phyloP scores from a whole-genome alignment of 768 basidiomycete genomes.

The Boletus speciosus region DNA sequence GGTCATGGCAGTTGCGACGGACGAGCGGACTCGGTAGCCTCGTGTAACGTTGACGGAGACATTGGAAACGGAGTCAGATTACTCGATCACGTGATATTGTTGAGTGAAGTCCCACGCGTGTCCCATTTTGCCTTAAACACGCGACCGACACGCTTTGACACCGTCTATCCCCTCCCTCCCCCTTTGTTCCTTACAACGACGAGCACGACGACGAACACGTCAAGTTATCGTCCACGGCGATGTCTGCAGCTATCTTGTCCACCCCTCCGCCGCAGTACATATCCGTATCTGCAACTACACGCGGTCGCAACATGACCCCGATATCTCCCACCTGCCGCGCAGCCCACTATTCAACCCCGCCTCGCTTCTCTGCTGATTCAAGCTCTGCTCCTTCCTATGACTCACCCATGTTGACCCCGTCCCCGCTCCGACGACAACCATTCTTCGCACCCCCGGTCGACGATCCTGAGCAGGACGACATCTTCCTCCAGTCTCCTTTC shows the following conservation, averaged over 20 bases:
- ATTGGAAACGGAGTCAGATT: slow-evolving; percentile 21
- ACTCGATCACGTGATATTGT: slow-evolving; percentile 34
- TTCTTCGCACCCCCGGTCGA: slow-evolving; percentile 35
- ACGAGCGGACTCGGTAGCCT: slow-evolving; percentile 23
- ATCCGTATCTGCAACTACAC: slow-evolving; percentile 31
- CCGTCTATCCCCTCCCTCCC: slow-evolving; percentile 3
- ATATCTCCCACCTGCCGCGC: slow-evolving; percentile 33
- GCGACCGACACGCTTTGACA: slow-evolving; percentile 14
- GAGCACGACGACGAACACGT: slow-evolving; percentile 20
- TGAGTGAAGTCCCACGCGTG: slow-evolving; percentile 33
- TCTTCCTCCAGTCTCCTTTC: slow-evolving; percentile 54
- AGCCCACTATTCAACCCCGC: slow-evolving; percentile 34
- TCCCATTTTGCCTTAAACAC: slow-evolving; percentile 28
- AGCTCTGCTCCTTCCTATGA: slow-evolving; percentile 38
- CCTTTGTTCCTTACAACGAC: slow-evolving; percentile 21
- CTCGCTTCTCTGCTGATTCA: slow-evolving; percentile 22
- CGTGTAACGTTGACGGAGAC: slow-evolving; percentile 33
- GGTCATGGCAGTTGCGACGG: background rate
- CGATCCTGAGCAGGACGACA: slow-evolving; percentile 42
- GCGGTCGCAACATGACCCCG: slow-evolving; percentile 31
- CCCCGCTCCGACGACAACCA: slow-evolving; percentile 50
- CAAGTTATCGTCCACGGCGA: slow-evolving; percentile 18
- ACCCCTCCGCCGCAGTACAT: slow-evolving; percentile 35
- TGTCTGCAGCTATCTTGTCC: slow-evolving; percentile 26
- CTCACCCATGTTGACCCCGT: slow-evolving; percentile 63